A percentile compares a stretch with the other conserved stretches of the same genome.
These are phyloP conservation scores for Phaeodactylum tricornutum DNA, from an alignment of 108 stramenopile species.

Conservation along the genomic window DNA sequence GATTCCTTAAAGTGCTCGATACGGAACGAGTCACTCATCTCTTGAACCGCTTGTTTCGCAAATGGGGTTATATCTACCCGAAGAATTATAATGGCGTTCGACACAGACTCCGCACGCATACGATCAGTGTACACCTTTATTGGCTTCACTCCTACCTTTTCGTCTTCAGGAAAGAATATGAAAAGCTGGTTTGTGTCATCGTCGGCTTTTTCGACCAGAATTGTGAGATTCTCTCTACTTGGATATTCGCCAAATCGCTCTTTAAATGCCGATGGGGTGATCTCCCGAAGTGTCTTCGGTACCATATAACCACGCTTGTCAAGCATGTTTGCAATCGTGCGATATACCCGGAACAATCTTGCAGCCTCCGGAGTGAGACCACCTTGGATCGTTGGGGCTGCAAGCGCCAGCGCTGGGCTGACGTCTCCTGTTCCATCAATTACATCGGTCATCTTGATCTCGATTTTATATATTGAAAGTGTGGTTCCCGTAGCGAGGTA, in stretches of 20 bases:
- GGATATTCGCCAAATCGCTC: conserved; percentile 77
- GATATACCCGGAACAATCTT: conserved; percentile 87
- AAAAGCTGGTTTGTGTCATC: conserved; percentile 85
- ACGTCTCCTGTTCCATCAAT: too few relatives aligned
- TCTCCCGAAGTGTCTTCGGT: conserved; percentile 68
- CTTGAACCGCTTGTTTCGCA: conserved; percentile 86
- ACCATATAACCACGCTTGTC: conserved; percentile 88
- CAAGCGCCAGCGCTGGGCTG: too few relatives aligned
- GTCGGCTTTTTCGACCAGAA: conserved; percentile 84
- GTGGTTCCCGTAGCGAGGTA: too few relatives aligned
- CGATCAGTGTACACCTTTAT: conserved; percentile 88
- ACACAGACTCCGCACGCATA: conserved; percentile 55
- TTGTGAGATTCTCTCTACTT: conserved; percentile 67
- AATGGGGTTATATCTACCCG: conserved; percentile 87
- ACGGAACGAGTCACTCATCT: conserved; percentile 77
- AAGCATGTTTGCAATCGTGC: conserved; percentile 85
- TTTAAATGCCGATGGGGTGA: conserved; percentile 72
- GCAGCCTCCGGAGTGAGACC: conserved; percentile 64
- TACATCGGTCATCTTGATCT: too few relatives aligned
- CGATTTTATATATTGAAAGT: too few relatives aligned
- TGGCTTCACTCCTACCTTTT: conserved; percentile 90
- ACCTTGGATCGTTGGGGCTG: conserved; percentile 31
- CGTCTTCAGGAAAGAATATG: conserved; percentile 93
- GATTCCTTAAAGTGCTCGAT: conserved; percentile 98
- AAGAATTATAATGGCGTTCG: conserved; percentile 44